A percentile compares a stretch with the other conserved stretches of the same genome.
Evolutionary conservation across 495 filamentous ascomycete species (phyloP).

Genomic region (Penicillium arizonense): DNA sequence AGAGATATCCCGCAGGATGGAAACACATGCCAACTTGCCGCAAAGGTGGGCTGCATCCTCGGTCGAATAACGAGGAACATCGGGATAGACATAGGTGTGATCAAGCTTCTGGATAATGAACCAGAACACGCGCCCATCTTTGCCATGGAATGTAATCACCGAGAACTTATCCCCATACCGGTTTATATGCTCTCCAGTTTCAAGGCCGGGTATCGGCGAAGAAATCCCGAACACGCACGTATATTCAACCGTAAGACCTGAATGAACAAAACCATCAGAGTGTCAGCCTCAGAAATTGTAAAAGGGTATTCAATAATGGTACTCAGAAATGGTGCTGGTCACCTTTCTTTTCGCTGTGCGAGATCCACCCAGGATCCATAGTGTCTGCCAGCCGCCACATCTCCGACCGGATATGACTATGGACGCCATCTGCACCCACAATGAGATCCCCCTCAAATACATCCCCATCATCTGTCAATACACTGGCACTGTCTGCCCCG

Average conservation of each 20-base stretch:
- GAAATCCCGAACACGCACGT: conserved; percentile 1
- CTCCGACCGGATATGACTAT: not conserved
- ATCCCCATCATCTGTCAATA: conserved; percentile 24
- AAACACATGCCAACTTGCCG: not conserved
- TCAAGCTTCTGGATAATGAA: conserved; percentile 42
- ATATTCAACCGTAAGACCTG: conserved; percentile 1
- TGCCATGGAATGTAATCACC: conserved; percentile 13
- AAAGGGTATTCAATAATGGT: too few relatives aligned
- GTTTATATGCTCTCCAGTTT: conserved; percentile 4
- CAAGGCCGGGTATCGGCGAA: not conserved
- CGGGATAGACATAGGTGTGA: conserved; percentile 23
- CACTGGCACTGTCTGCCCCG: conserved; percentile 1
- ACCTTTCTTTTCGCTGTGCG: not conserved
- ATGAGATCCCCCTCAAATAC: conserved; percentile 11
- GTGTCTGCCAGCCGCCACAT: conserved; percentile 7
- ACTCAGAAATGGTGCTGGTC: too few relatives aligned
- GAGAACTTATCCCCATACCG: conserved; percentile 2
- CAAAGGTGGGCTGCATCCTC: not conserved
- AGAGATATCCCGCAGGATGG: not conserved
- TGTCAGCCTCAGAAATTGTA: too few relatives aligned
- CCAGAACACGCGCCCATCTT: conserved; percentile 19
- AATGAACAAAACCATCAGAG: not conserved
- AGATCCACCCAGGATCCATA: not conserved
- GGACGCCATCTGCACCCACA: conserved; percentile 14
- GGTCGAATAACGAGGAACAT: not conserved